Evolutionary conservation across 257 asterid genomes (phyloP).

Genomic region (Nicotiana paniculata): DNA sequence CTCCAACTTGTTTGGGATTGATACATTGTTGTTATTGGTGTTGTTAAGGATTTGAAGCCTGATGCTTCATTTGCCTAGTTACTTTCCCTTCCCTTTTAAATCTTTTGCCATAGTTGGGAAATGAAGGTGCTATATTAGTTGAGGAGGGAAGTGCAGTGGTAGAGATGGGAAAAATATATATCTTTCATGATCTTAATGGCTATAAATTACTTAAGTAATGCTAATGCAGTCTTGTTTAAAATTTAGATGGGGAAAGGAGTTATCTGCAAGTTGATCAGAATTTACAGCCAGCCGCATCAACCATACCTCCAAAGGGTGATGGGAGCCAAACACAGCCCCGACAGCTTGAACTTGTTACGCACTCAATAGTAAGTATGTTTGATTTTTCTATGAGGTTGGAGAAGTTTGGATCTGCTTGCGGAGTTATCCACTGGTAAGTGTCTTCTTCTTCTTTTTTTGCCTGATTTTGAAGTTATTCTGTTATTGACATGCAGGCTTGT

Average conservation of each 20-base stretch:
- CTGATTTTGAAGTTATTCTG: background rate
- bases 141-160: background rate
- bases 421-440: background rate
- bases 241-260: constrained; percentile 32
- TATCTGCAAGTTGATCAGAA: constrained; percentile 21
- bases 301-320: constrained; percentile 38
- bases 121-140: background rate
- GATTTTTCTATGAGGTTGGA: background rate
- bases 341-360: constrained; percentile 58
- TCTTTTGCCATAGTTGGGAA: background rate
- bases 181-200: background rate
- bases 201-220: background rate
- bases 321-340: constrained; percentile 39
- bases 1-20: background rate
- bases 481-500: constrained; percentile 39
- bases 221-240: constrained; percentile 18
- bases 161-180: background rate
- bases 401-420: background rate
- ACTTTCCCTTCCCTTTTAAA: background rate
- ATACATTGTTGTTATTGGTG: background rate
- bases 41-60: background rate
- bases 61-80: background rate
- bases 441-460: background rate
- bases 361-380: constrained; percentile 56
- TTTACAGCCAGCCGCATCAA: constrained; percentile 37